Conservation (phyloP, 1,139 yeast species). For the Taphrina wiesneri region DNA sequence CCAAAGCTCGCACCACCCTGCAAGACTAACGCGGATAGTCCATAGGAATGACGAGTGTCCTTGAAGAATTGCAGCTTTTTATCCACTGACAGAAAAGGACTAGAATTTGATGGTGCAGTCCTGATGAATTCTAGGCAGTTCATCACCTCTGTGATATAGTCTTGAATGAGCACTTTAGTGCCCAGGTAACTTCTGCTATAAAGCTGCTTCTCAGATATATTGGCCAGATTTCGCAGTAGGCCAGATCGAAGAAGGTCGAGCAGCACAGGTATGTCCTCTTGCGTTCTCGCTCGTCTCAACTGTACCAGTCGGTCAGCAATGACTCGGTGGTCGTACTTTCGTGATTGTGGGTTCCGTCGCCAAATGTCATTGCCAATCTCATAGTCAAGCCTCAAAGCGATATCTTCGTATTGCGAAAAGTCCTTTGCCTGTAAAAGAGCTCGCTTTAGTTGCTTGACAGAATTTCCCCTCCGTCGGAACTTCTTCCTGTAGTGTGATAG, state of each 20-base stretch:
- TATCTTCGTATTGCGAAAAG: constrained; percentile 28
- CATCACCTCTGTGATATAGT: constrained; percentile 76
- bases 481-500: constrained; percentile 17
- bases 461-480: background rate
- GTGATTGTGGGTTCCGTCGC: constrained; percentile 83
- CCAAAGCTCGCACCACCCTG: constrained; percentile 98
- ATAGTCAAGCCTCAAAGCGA: constrained; percentile 23
- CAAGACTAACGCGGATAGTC: constrained; percentile 86
- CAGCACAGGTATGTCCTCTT: constrained; percentile 59
- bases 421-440: constrained; percentile 10
- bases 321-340: constrained; percentile 78
- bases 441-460: constrained; percentile 1
- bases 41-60: constrained; percentile 87
- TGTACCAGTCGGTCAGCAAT: constrained; percentile 71
- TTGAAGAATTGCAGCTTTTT: constrained; percentile 68
- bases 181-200: constrained; percentile 59
- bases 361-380: constrained; percentile 39
- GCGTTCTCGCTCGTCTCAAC: constrained; percentile 62
- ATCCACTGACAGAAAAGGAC: constrained; percentile 42
- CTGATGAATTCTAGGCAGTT: constrained; percentile 49
- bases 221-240: constrained; percentile 82
- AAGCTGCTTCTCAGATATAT: constrained; percentile 75
- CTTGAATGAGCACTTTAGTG: constrained; percentile 78
- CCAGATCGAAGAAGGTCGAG: constrained; percentile 79
- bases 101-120: constrained; percentile 49